A percentile compares a stretch with the other conserved stretches of the same genome.
Evolutionary conservation across 495 filamentous ascomycete genomes (phyloP).

Genomic region (Penicillium chermesinum): DNA sequence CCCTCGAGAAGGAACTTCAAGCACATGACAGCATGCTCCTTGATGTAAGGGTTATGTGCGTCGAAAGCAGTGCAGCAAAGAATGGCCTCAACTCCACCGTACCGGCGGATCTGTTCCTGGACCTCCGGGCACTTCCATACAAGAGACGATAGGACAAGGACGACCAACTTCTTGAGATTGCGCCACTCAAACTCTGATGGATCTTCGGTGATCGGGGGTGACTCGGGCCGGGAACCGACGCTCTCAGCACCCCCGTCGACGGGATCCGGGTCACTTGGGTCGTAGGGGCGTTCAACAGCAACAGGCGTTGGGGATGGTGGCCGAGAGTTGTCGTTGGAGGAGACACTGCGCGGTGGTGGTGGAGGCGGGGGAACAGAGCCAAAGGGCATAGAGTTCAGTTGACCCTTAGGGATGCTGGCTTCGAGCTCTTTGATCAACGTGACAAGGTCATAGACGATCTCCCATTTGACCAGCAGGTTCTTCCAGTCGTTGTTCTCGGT

Average conservation of each 20-base stretch:
- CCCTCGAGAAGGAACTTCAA: slow-evolving; percentile 85
- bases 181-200: slow-evolving; percentile 89
- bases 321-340: slow-evolving; percentile 27
- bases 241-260: slow-evolving; percentile 34
- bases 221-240: slow-evolving; percentile 45
- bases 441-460: slow-evolving; percentile 77
- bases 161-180: slow-evolving; percentile 85
- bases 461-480: slow-evolving; percentile 78
- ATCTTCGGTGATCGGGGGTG: slow-evolving; percentile 67
- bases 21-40: slow-evolving; percentile 87
- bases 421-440: slow-evolving; percentile 82
- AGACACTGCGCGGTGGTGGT: slow-evolving; percentile 23
- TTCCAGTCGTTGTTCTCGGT: slow-evolving; percentile 69
- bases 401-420: slow-evolving; percentile 71
- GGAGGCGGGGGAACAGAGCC: slow-evolving; percentile 27
- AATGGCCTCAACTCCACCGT: slow-evolving; percentile 79
- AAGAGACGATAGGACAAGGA: slow-evolving; percentile 79
- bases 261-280: slow-evolving; percentile 45
- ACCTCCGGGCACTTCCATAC: slow-evolving; percentile 75
- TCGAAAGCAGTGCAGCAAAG: slow-evolving; percentile 82
- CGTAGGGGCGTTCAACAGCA: slow-evolving; percentile 53
- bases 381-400: slow-evolving; percentile 43
- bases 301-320: slow-evolving; percentile 37
- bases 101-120: slow-evolving; percentile 75
- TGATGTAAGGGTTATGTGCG: slow-evolving; percentile 81